Evolutionary conservation across 2,329 filamentous ascomycete genomes (phyloP).

Genomic region (Trichoderma cornu-damae): DNA sequence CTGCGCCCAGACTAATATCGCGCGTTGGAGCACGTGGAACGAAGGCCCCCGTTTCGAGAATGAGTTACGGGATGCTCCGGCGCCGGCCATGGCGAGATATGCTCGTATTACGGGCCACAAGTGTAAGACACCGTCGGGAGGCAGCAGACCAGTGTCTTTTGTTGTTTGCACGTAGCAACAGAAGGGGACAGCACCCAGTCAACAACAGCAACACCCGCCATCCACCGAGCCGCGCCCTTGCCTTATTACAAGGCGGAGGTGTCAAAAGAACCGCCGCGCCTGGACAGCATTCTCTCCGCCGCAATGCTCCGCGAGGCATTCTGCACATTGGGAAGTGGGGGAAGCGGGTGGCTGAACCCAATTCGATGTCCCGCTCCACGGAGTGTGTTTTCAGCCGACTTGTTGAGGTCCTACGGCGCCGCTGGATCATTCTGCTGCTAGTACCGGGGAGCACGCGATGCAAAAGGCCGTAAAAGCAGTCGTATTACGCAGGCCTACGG

Average conservation of each 20-base stretch:
- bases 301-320: conserved; percentile 1
- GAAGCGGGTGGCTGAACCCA: background rate
- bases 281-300: background rate
- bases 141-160: background rate
- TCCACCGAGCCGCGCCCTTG: background rate
- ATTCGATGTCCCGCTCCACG: background rate
- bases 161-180: background rate
- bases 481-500: background rate
- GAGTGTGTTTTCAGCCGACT: background rate
- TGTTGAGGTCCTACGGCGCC: background rate
- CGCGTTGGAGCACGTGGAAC: background rate
- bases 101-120: background rate
- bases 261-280: background rate
- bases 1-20: background rate
- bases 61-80: background rate
- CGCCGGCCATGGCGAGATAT: background rate
- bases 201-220: background rate
- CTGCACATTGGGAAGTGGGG: background rate
- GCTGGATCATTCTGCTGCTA: background rate
- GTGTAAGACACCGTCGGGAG: background rate
- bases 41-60: background rate
- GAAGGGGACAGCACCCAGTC: background rate
- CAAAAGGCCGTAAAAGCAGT: background rate
- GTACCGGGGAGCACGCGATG: background rate
- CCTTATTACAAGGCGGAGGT: background rate